phyloP scores from a whole-genome alignment of 1,284 basidiomycete genomes.

The Meira nashicola region DNA sequence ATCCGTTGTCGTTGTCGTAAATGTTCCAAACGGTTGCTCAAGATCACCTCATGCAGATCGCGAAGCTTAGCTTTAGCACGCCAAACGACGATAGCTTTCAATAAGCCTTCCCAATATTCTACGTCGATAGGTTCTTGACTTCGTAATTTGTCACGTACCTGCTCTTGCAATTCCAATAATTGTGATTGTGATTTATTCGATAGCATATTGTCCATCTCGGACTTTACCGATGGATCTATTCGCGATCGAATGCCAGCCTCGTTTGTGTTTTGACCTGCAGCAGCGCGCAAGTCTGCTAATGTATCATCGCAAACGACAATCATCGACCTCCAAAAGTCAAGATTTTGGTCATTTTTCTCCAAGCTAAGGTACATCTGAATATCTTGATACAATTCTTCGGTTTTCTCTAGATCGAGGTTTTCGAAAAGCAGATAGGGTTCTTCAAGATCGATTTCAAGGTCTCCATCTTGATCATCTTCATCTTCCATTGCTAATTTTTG shows the following conservation, averaged over 20 bases:
- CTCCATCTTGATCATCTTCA: slow-evolving; percentile 73
- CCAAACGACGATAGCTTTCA: slow-evolving; percentile 92
- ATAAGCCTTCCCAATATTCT: slow-evolving; percentile 92
- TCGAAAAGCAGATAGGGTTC: slow-evolving; percentile 77
- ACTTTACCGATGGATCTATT: slow-evolving; percentile 37
- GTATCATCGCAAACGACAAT: slow-evolving; percentile 91
- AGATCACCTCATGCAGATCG: slow-evolving; percentile 86
- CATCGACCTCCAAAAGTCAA: slow-evolving; percentile 99
- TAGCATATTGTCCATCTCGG: slow-evolving; percentile 45
- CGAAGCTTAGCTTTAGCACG: slow-evolving; percentile 95
- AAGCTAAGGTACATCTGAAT: slow-evolving; percentile 85
- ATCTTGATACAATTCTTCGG: slow-evolving; percentile 87
- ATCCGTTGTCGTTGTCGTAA: slow-evolving; percentile 89
- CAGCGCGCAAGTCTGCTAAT: slow-evolving; percentile 78
- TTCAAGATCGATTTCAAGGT: slow-evolving; percentile 93
- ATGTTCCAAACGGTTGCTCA: slow-evolving; percentile 90
- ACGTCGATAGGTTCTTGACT: slow-evolving; percentile 91
- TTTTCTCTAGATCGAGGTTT: slow-evolving; percentile 81
- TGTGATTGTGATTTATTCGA: slow-evolving; percentile 59
- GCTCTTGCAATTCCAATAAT: slow-evolving; percentile 73
- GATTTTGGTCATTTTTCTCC: slow-evolving; percentile 76
- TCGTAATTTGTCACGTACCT: slow-evolving; percentile 78
- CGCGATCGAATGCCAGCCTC: slow-evolving; percentile 52
- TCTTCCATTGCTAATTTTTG: slow-evolving; percentile 52
- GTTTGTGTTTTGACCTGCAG: slow-evolving; percentile 68